Conservation (phyloP, 1,139 yeast species). For the Wickerhamomyces sp. region DNA sequence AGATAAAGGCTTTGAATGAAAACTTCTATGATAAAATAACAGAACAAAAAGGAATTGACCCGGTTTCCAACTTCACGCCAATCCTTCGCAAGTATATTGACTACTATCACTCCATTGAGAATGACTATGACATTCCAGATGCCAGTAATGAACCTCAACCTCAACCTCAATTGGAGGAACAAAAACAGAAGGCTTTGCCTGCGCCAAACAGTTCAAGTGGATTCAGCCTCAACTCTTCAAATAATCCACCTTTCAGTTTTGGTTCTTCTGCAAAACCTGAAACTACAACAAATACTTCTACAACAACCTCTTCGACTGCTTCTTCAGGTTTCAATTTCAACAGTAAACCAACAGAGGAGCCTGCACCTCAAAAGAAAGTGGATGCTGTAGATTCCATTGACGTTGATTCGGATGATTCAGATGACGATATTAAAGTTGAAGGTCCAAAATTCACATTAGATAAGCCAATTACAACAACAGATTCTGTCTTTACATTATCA, state of each 20-base stretch:
- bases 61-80: conserved; percentile 54
- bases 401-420: conserved; percentile 32
- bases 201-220: conserved; percentile 6
- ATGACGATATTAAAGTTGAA: conserved; percentile 46
- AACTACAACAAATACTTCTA: neutral
- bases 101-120: conserved; percentile 43
- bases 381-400: conserved; percentile 17
- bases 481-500: conserved; percentile 53
- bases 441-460: conserved; percentile 63
- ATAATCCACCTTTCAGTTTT: conserved; percentile 1
- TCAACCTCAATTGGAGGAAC: conserved; percentile 4
- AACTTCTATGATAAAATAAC: conserved; percentile 52
- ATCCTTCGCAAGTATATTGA: conserved; percentile 57
- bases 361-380: conserved; percentile 4
- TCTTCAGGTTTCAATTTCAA: conserved; percentile 8
- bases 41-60: conserved; percentile 38
- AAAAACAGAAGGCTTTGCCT: conserved; percentile 12
- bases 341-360: neutral
- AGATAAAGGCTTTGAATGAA: conserved; percentile 65
- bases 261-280: too few relatives aligned
- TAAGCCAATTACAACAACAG: conserved; percentile 49
- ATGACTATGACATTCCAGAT: conserved; percentile 22
- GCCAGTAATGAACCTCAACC: conserved; percentile 15
- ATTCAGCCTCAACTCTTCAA: conserved; percentile 1
- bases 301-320: neutral